Conservation (phyloP, 306 rosid species). For the Hylodesmum podocarpum region DNA sequence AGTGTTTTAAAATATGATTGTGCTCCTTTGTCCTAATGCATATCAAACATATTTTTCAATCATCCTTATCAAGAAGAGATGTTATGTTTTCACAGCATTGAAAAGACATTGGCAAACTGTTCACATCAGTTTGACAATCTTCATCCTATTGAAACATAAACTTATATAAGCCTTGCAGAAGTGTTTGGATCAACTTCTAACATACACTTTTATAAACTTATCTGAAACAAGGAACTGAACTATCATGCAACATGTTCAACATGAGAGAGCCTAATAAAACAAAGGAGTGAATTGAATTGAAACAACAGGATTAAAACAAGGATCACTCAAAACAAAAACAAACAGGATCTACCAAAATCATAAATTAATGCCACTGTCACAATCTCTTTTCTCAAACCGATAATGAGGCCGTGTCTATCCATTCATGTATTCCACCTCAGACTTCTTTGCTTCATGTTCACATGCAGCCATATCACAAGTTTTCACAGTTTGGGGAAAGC, state of each 20-base stretch:
- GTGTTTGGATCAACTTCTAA: neutral
- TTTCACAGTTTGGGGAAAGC: neutral
- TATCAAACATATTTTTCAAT: neutral
- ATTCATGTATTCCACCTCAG: neutral
- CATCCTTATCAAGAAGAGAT: neutral
- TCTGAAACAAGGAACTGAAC: neutral
- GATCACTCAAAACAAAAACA: neutral
- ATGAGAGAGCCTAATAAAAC: neutral
- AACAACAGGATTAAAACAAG: neutral
- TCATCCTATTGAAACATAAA: neutral
- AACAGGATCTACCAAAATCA: neutral
- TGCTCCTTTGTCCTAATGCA: neutral
- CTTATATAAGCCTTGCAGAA: neutral
- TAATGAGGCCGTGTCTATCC: neutral
- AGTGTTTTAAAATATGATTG: neutral
- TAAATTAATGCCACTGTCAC: neutral
- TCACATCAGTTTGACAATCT: neutral
- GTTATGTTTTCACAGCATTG: neutral
- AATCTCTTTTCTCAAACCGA: neutral
- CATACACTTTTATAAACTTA: neutral
- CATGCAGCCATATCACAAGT: neutral
- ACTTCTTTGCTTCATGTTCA: neutral
- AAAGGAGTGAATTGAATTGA: neutral
- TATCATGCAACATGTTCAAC: neutral
- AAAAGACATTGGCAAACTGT: neutral